Percentiles rank a stretch among this genome's conserved stretches.
These are phyloP conservation scores for Waltergamsia citrina DNA, from an alignment of 2,329 filamentous ascomycete species.

Conservation along the genomic window DNA sequence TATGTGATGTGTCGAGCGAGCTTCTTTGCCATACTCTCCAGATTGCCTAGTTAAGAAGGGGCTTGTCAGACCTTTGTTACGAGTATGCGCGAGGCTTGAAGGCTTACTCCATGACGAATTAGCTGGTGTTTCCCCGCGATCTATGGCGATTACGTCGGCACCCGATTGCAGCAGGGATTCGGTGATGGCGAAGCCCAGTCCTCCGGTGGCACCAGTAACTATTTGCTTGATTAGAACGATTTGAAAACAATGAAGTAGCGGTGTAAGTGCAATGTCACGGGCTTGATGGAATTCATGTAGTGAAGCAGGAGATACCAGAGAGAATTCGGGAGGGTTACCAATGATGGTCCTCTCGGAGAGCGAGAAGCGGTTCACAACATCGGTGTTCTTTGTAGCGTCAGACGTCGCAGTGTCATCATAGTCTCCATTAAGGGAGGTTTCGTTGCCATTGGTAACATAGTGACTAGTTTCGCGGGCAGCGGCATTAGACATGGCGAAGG, in stretches of 20 bases:
- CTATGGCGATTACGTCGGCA: conserved; percentile 1
- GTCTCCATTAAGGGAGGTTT: too few species aligned
- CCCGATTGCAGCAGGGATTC: background rate
- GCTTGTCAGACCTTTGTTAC: background rate
- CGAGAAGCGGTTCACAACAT: background rate
- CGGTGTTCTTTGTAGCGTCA: too few species aligned
- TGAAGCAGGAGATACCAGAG: too few species aligned
- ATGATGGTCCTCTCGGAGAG: background rate
- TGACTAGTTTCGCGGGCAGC: too few species aligned
- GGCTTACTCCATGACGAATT: background rate
- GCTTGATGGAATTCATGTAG: too few species aligned
- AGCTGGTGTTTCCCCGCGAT: background rate
- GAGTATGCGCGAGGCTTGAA: background rate
- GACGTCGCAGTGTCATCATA: too few species aligned
- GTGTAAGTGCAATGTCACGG: too few species aligned
- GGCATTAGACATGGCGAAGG: too few species aligned
- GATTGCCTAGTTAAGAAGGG: background rate
- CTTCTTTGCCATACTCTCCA: background rate
- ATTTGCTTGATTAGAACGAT: conserved; percentile 1
- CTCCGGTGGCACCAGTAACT: conserved; percentile 1
- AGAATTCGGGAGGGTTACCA: too few species aligned
- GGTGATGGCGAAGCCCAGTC: background rate
- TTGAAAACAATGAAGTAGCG: too few species aligned
- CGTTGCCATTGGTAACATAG: too few species aligned
- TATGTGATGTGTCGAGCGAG: background rate